Base-by-base conservation (phyloP, 805 yeast species). In the Limtongia smithiae region DNA sequence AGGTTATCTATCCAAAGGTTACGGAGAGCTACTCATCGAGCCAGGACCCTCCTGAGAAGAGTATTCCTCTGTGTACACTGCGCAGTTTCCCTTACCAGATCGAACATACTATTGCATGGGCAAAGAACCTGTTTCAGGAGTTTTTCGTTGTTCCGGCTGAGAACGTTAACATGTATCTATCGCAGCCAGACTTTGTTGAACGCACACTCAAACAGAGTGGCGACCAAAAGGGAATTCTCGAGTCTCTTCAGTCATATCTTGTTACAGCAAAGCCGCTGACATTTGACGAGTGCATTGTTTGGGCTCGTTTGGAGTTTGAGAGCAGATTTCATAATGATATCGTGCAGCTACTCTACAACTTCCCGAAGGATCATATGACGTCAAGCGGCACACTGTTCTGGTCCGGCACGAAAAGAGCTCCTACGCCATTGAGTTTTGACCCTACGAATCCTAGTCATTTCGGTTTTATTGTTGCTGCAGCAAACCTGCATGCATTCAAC, bases 101-200 rank as follows among this genome's bases (percentile, higher is more conserved):
- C 62, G 99, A 93, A 67, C 99, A 93, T 66, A 93, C 99, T 1
- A 93, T 93, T 71, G 97, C 98, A 18, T 93, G 99, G 99, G 95
- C 97, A 14, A 94, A 94, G 71, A 82, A 89, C 17, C 75, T 88
- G 65, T 93, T 93, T 77, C 93, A 85, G 74, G 96, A 93, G 18
- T 88, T 81, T 64, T 93, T 93, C 68, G 74, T 81, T 32, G 96
- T 91, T 53, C 77, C 88, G n/a, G 90, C 96, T 17, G 96, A 87
- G 68, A 88, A 88, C 62, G 97, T 90, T 47, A 93, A 93, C 68
- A 70, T 87, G 65, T 93, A 89, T 69, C 72, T 93, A 65, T 75
- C 90, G 30, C 96, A 93, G 70, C 93, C 96, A 54, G 83, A 89
- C 70, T 93, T 83, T 68, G 91, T 91, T 38, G 97, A 91, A 71